These are phyloP conservation scores for Rhizopus sp. DNA, from an alignment of 371 early-diverging fungal genomes.

Conservation along the genomic window DNA sequence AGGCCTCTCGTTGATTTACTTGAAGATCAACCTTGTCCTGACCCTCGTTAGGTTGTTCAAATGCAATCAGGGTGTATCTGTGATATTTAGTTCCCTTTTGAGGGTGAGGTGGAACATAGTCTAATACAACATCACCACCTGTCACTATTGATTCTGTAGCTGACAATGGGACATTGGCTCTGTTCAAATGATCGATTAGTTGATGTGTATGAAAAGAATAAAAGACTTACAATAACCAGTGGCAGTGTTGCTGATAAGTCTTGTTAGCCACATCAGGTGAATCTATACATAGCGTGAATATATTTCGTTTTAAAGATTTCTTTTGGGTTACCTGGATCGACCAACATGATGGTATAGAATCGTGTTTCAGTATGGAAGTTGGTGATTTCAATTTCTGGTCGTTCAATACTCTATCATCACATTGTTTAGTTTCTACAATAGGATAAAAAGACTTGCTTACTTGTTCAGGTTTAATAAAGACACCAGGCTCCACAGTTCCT, in stretches of 20 bases:
- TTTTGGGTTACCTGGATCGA: conserved; percentile 62
- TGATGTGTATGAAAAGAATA: neutral
- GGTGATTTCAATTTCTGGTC: conserved; percentile 60
- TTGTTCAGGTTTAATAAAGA: conserved; percentile 52
- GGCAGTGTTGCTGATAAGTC: conserved; percentile 69
- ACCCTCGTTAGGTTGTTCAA: conserved; percentile 70
- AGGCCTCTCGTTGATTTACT: conserved; percentile 39
- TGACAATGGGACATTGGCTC: conserved; percentile 68
- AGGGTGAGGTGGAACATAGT: conserved; percentile 83
- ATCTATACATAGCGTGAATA: conserved; percentile 34
- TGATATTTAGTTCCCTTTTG: conserved; percentile 79
- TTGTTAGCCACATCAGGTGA: conserved; percentile 60
- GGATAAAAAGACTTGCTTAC: conserved; percentile 26
- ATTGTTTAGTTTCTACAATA: conserved; percentile 3
- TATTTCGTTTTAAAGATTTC: neutral
- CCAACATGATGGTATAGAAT: conserved; percentile 73
- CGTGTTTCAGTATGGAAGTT: conserved; percentile 71
- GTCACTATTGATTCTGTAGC: conserved; percentile 48
- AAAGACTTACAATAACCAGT: conserved; percentile 60
- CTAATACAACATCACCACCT: conserved; percentile 59
- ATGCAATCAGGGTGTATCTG: conserved; percentile 71
- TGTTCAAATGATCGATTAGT: conserved; percentile 13
- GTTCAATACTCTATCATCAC: conserved; percentile 48
- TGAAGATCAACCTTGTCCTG: conserved; percentile 52
- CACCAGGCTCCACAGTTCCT: conserved; percentile 57